A percentile compares a stretch with the other conserved stretches of the same genome.
These are phyloP conservation scores for Heritiera fomes DNA, from an alignment of 345 rosid genomes.

Conservation along the genomic window DNA sequence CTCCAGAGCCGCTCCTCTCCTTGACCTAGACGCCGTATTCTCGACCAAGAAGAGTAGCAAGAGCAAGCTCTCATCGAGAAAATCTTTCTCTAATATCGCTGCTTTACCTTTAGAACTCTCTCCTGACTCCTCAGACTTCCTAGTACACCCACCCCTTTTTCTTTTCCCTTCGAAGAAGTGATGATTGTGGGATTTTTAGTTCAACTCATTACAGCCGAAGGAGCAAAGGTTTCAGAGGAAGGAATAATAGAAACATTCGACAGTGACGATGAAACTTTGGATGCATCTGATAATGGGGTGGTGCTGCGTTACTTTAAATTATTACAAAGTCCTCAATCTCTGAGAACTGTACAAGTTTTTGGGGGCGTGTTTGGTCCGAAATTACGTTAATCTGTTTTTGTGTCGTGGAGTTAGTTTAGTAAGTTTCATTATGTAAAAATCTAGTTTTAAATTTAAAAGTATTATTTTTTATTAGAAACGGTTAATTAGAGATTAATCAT, in stretches of 20 bases:
- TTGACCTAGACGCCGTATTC: constrained; percentile 5
- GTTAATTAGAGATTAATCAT: too few relatives aligned
- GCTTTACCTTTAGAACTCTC: constrained; percentile 66
- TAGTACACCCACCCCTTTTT: constrained; percentile 35
- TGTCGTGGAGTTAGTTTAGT: too few relatives aligned
- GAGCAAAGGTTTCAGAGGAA: constrained; percentile 71
- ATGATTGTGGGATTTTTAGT: neutral
- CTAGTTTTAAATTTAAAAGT: too few relatives aligned
- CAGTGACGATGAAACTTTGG: constrained; percentile 85
- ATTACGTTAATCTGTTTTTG: too few relatives aligned
- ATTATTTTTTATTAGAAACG: too few relatives aligned
- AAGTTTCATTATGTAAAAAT: too few relatives aligned
- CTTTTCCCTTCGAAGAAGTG: neutral
- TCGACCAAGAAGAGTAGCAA: constrained; percentile 17
- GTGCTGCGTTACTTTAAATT: constrained; percentile 46
- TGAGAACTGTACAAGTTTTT: too few relatives aligned
- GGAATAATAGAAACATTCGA: constrained; percentile 74
- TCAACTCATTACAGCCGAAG: constrained; percentile 38
- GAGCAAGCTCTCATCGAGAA: constrained; percentile 25
- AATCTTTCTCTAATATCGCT: constrained; percentile 33
- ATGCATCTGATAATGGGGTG: constrained; percentile 63
- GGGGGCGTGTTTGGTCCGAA: too few relatives aligned
- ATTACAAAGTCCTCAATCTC: neutral
- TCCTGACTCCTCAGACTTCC: constrained; percentile 76
- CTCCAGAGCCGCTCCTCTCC: constrained; percentile 20